These are phyloP conservation scores for Ulvella scutata DNA, from an alignment of 139 green algal genomes.

Conservation along the genomic window DNA sequence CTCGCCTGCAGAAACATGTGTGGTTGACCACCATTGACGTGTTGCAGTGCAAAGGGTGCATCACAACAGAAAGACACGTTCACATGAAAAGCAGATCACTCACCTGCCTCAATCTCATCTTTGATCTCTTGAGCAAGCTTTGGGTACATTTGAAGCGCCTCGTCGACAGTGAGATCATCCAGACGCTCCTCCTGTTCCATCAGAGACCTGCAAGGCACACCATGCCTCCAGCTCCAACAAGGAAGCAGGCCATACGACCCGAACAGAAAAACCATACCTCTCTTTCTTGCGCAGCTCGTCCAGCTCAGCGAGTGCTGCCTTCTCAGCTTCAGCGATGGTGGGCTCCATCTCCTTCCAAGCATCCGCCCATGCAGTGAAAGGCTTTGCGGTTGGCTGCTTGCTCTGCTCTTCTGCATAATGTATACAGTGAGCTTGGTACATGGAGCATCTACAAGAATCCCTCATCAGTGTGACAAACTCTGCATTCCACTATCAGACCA, in stretches of 20 bases:
- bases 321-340: neutral
- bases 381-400: neutral
- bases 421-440: no score
- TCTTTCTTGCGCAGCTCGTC: neutral
- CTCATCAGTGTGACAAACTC: neutral
- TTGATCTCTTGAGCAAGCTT: neutral
- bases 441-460: neutral
- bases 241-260: neutral
- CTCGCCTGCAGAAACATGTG: no score
- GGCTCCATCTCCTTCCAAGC: neutral
- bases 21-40: no score
- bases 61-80: no score
- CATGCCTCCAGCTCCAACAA: neutral
- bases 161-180: neutral
- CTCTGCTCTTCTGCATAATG: neutral
- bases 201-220: neutral
- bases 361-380: neutral
- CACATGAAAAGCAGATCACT: no score
- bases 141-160: neutral
- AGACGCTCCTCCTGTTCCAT: neutral
- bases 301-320: neutral
- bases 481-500: neutral
- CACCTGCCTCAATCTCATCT: neutral
- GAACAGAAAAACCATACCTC: neutral
- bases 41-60: no score